Evolutionary conservation across 2,329 filamentous ascomycete genomes (phyloP).

Genomic region (Alternaria angustiovoidea): DNA sequence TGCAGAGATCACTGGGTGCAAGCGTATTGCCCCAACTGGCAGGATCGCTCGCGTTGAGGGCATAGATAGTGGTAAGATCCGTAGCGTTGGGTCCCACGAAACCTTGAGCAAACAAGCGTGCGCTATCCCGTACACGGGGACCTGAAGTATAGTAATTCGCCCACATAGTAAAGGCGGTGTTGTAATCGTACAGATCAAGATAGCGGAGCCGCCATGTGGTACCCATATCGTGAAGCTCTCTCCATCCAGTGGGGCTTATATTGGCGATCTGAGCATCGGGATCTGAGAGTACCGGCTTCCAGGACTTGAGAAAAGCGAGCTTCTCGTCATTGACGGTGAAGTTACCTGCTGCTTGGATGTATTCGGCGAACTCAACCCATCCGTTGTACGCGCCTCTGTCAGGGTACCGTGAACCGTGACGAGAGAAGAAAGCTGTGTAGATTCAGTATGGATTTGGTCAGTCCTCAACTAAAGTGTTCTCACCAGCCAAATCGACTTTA

Average conservation of each 20-base stretch:
- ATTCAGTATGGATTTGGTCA: background rate
- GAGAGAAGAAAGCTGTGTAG: slow-evolving; percentile 60
- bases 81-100: slow-evolving; percentile 66
- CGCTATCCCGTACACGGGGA: slow-evolving; percentile 68
- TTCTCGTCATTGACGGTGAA: slow-evolving; percentile 62
- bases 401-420: slow-evolving; percentile 71
- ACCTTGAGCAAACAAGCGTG: slow-evolving; percentile 67
- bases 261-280: slow-evolving; percentile 66
- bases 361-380: slow-evolving; percentile 56
- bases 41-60: slow-evolving; percentile 65
- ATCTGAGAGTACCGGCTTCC: slow-evolving; percentile 66
- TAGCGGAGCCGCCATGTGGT: slow-evolving; percentile 58
- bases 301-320: slow-evolving; percentile 65
- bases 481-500: slow-evolving; percentile 63
- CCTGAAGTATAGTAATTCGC: slow-evolving; percentile 66
- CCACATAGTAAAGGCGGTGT: slow-evolving; percentile 66
- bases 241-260: slow-evolving; percentile 68
- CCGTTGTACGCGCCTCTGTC: slow-evolving; percentile 66
- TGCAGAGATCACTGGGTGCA: slow-evolving; percentile 69
- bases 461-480: background rate
- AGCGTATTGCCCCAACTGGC: slow-evolving; percentile 68
- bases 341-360: slow-evolving; percentile 59
- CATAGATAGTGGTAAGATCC: slow-evolving; percentile 63
- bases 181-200: slow-evolving; percentile 59
- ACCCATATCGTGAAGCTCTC: slow-evolving; percentile 67